phyloP scores from a whole-genome alignment of 345 rosid species.

The Gossypium turneri region DNA sequence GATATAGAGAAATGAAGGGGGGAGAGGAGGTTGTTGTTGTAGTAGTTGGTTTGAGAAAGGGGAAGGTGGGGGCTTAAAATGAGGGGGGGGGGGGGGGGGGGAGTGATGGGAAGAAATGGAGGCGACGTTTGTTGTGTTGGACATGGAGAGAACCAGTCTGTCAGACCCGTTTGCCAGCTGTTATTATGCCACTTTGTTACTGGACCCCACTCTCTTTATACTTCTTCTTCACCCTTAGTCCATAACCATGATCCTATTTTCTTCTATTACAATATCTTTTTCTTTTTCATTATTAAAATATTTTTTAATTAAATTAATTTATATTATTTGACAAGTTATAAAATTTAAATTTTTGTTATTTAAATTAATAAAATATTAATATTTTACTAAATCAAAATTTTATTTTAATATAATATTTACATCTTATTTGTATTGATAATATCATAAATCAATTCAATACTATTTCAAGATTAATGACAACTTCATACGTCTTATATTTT shows the following conservation, averaged over 20 bases:
- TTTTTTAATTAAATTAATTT: background rate
- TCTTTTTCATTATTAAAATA: background rate
- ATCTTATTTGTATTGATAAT: no score
- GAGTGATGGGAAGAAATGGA: background rate
- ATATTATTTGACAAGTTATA: no score
- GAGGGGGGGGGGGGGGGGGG: no score
- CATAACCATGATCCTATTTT: no score
- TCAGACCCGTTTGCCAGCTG: constrained; percentile 33
- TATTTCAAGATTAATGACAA: no score
- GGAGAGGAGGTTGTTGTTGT: no score
- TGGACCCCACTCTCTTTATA: constrained; percentile 12
- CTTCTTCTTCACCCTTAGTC: background rate
- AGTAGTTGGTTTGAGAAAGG: background rate
- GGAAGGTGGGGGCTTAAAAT: constrained; percentile 2
- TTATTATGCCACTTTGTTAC: constrained; percentile 17
- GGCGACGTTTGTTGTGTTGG: constrained; percentile 2
- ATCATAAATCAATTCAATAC: no score
- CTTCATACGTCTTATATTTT: no score
- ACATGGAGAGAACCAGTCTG: constrained; percentile 25
- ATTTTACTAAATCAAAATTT: no score
- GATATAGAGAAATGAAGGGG: background rate
- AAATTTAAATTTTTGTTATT: no score
- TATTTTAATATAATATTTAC: no score
- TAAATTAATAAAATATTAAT: no score
- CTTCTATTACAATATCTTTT: background rate